phyloP scores from a whole-genome alignment of 2,329 filamentous ascomycete species.

The Fusarium sp. region DNA sequence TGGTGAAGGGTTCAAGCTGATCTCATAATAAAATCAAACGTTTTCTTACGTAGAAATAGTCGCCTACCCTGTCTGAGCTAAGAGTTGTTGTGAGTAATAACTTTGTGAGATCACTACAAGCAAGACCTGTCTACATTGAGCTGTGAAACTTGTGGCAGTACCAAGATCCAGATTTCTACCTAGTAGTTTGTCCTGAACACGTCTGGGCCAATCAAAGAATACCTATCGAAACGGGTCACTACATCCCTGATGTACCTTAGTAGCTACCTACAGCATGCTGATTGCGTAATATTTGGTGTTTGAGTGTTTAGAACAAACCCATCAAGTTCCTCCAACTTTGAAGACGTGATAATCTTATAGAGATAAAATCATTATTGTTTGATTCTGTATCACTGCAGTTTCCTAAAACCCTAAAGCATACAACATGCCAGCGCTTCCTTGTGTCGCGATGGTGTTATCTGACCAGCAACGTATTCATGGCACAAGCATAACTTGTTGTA shows the following conservation, averaged over 20 bases:
- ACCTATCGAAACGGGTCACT: not conserved
- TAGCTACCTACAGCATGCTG: not conserved
- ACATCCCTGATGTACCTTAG: not conserved
- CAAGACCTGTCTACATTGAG: not conserved
- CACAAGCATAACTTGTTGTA: not conserved
- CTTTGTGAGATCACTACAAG: no score
- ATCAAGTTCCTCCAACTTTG: not conserved
- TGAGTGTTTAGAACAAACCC: not conserved
- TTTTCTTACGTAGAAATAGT: not conserved
- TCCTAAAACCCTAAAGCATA: not conserved
- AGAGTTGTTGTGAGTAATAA: not conserved
- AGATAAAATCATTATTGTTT: not conserved
- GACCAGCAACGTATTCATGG: not conserved
- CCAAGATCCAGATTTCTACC: not conserved
- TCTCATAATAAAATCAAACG: not conserved
- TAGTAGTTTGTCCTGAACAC: not conserved
- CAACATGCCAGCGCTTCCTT: not conserved
- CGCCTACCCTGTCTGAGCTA: not conserved
- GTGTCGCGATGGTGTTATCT: not conserved
- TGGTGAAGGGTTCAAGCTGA: constrained; percentile 45
- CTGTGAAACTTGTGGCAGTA: not conserved
- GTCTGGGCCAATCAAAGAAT: not conserved
- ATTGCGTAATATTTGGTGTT: not conserved
- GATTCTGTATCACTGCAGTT: not conserved
- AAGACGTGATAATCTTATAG: not conserved